A percentile compares a stretch with the other conserved stretches of the same genome.
phyloP scores from a whole-genome alignment of 148 eudicot genomes.

The Oxyria digyna region DNA sequence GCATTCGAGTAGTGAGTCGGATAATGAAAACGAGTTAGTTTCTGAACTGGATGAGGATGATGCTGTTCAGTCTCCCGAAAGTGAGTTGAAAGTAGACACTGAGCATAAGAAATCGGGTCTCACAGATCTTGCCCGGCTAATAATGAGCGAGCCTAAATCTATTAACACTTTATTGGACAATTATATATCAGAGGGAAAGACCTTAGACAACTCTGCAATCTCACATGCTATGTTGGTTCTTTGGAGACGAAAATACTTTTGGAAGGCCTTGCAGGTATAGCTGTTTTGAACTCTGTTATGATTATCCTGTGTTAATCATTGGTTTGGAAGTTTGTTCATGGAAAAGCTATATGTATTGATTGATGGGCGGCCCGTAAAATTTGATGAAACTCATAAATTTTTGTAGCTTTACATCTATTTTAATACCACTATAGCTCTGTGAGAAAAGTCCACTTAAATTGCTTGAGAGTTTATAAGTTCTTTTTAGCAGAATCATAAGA shows the following conservation, averaged over 20 bases:
- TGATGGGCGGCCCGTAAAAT: neutral
- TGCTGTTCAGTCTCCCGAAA: conserved; percentile 23
- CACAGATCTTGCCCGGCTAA: conserved; percentile 21
- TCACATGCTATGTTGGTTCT: conserved; percentile 21
- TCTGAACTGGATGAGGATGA: conserved; percentile 38
- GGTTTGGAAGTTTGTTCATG: neutral
- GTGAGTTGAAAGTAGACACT: conserved; percentile 25
- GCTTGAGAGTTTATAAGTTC: neutral
- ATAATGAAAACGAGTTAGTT: conserved; percentile 20
- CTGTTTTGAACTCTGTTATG: neutral
- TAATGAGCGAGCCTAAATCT: conserved; percentile 28
- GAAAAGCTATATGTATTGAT: neutral
- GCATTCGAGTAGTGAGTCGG: conserved; percentile 4
- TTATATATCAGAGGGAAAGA: conserved; percentile 46
- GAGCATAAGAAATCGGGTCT: conserved; percentile 14
- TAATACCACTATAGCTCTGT: neutral
- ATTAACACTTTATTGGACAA: conserved; percentile 33
- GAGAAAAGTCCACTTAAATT: neutral
- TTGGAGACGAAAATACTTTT: conserved; percentile 33
- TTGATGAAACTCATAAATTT: neutral
- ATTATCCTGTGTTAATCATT: neutral
- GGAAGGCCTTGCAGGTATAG: conserved; percentile 68
- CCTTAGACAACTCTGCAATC: conserved; percentile 22
- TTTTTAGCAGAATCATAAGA: no score
- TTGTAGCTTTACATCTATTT: neutral